Percentiles rank a stretch among this genome's conserved stretches.
Conservation (phyloP, 352 stramenopile species). For the Pythium phragmitis region DNA sequence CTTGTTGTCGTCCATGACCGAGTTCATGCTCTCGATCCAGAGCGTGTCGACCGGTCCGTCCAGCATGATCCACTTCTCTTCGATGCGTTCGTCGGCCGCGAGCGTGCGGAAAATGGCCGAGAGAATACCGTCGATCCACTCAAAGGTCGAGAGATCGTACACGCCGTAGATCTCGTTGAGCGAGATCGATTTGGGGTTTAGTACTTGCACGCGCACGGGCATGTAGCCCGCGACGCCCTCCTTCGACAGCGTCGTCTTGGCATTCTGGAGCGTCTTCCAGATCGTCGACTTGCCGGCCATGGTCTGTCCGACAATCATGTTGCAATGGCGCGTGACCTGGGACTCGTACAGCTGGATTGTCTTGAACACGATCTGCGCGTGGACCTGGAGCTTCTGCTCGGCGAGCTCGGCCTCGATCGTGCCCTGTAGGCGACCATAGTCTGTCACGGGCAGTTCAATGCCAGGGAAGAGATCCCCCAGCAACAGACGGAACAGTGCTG, state of each 20-base stretch:
- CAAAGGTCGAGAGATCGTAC: constrained; percentile 94
- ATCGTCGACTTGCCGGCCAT: constrained; percentile 92
- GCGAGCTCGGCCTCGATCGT: constrained; percentile 87
- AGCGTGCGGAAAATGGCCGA: constrained; percentile 92
- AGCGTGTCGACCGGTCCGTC: constrained; percentile 94
- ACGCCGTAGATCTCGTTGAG: constrained; percentile 95
- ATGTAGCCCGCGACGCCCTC: constrained; percentile 69
- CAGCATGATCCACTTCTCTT: constrained; percentile 96
- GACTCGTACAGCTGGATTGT: constrained; percentile 96
- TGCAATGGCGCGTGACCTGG: constrained; percentile 95
- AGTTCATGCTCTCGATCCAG: constrained; percentile 98
- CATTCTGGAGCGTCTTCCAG: constrained; percentile 72
- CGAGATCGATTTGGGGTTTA: constrained; percentile 96
- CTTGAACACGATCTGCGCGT: constrained; percentile 92
- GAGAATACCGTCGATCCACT: constrained; percentile 95
- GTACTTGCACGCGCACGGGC: constrained; percentile 85
- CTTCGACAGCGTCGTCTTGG: constrained; percentile 77
- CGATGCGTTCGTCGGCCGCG: constrained; percentile 84
- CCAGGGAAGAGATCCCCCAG: constrained; percentile 90
- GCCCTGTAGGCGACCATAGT: constrained; percentile 70
- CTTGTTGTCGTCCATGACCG: constrained; percentile 96
- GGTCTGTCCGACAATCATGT: constrained; percentile 94
- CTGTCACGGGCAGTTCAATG: constrained; percentile 90
- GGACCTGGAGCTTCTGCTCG: constrained; percentile 81
- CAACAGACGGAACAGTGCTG: constrained; percentile 95